Evolutionary conservation across 2,329 filamentous ascomycete genomes (phyloP).

Genomic region (Neospermospora avenae): DNA sequence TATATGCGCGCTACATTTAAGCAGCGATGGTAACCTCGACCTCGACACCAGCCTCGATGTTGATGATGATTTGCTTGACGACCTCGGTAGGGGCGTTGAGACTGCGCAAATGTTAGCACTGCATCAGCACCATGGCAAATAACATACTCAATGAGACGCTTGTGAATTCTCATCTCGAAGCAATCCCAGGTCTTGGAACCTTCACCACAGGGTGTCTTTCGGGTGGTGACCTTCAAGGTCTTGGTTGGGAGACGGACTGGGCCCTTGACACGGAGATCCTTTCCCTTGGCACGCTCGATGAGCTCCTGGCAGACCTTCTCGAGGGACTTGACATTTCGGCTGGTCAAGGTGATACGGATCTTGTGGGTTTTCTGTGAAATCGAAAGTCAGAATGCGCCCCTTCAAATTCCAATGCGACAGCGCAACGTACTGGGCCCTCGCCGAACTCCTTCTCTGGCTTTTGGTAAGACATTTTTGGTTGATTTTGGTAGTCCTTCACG

Average conservation of each 20-base stretch:
- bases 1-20: conserved; percentile 43
- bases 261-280: conserved; percentile 98
- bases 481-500: conserved; percentile 57
- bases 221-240: conserved; percentile 73
- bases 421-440: conserved; percentile 71
- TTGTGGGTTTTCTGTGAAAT: conserved; percentile 77
- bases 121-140: conserved; percentile 1
- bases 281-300: conserved; percentile 96
- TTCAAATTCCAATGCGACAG: background rate
- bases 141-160: conserved; percentile 88
- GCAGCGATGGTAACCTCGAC: conserved; percentile 91
- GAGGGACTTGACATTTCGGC: conserved; percentile 89
- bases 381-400: conserved; percentile 1
- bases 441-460: conserved; percentile 88
- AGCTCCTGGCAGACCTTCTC: conserved; percentile 99
- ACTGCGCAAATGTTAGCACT: conserved; percentile 41
- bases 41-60: conserved; percentile 91
- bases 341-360: conserved; percentile 97
- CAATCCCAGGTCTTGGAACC: conserved; percentile 99
- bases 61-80: conserved; percentile 95
- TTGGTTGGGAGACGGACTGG: conserved; percentile 97
- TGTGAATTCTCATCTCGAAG: conserved; percentile 99
- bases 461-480: conserved; percentile 79
- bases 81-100: conserved; percentile 97
- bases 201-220: conserved; percentile 99